Base-by-base conservation (phyloP, 352 stramenopile genomes). In the Poterioochromonas sp. region DNA sequence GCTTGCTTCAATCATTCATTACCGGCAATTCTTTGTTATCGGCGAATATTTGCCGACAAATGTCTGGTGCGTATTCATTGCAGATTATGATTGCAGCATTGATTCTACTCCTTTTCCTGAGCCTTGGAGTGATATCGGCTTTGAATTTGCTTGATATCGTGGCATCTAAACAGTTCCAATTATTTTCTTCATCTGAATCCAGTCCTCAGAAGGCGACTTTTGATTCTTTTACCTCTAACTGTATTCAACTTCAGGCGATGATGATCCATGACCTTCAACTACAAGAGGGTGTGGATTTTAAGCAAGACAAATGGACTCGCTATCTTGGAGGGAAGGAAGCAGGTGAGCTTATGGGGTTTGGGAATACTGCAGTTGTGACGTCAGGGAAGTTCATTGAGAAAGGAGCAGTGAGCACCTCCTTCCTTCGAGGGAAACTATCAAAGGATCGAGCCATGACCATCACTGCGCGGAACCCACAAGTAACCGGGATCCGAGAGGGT, bases 401-500 rank as follows among this genome's bases (percentile, higher is more conserved):
- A 51, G 43, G 5, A 20, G 43, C 43, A 20, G 43, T 51, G 5
- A 51, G 43, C 43, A 51, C 43, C 5, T 20, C 43, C 5, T 51
- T 51, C 18, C 5, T 18, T 51, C 18, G 43, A 20, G 43, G 43
- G 5, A 51, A 20, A 51, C 18, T 51, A 51, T 51, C 43, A 20
- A 18, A 5, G 5, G 43, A 51, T 51, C 43, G 43, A 5, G 43
- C 43, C 43, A 51, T 20, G 5, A 18, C 43, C 18, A 51, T 51
- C 18, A 20, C 43, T 18, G 5, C 43, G 5, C 5, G 43, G 18
- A 5, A 51, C 5, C 5, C 5, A 20, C 18, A 20, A 51, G 5
- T 20, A 18, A 51, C 5, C 18, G 18, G 18, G 18, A 18, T 20
- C 5, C 18, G 84, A 88, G 58, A 22, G 22, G 58, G 58, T 22